Base-by-base conservation (phyloP, 116 monocot species). In the Posidonia oceanica region DNA sequence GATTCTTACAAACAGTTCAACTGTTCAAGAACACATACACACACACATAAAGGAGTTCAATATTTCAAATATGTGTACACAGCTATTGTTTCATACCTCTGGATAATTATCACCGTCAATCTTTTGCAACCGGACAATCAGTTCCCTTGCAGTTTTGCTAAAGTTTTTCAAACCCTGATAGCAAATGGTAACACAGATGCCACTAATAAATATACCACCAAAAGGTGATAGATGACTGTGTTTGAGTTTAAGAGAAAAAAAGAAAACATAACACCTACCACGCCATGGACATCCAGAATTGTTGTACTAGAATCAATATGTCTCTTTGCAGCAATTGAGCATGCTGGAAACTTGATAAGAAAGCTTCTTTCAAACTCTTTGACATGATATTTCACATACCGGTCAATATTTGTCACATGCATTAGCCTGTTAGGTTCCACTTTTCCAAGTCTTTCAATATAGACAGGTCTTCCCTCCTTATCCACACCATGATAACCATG, bases 401-500 rank as follows among this genome's bases (percentile, higher is more conserved):
- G 75, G 15, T 93, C 98, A 74, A 98, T 83, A 2, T 82, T 93
- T 51, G 98, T 98, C 13, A 90, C 98, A 69, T 84, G 83, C 93
- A 98, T 93, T 48, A 98, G 93, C 56, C 89, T 85, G 77, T 57
- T 83, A 11, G 90, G 87, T 20, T 98, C 92, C 62, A 93, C 86
- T 84, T 90, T 90, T 60, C 98, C 98, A 14, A 98, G 75, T 67
- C 88, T 92, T 80, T 98, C 98, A 65, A 98, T 93, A 72, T 98
- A 98, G 62, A 98, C 77, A 63, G 98, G 98, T 52, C 93, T 83
- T 36, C 98, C 98, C 2, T 90, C 98, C 71, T 86, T 98, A 75
- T 98, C 98, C 64, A 98, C 98, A 54, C 98, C 93, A 81, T 98
- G 98, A 74, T 90, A 90, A 69, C 98, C 93, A 84, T 98, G 98